Conservation (phyloP, 805 yeast species). For the Candida mattraensis region DNA sequence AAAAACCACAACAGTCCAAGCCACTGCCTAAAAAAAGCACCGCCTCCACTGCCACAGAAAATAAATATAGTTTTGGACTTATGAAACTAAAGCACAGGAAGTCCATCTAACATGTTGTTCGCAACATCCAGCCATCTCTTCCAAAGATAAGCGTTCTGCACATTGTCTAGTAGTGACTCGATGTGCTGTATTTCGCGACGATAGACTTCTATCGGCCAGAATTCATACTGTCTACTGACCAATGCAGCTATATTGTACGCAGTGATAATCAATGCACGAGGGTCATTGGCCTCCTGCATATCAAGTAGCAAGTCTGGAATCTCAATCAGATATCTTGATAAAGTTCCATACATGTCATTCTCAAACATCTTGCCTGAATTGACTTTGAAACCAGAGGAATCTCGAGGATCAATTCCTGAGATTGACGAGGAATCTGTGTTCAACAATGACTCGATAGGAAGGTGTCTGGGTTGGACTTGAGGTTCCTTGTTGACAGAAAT, state of each 20-base stretch:
- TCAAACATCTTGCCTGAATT: no score
- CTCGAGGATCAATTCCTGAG: background rate
- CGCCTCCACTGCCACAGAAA: conserved; percentile 8
- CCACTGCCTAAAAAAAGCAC: background rate
- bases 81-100: no score
- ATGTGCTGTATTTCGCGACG: conserved; percentile 15
- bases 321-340: conserved; percentile 22
- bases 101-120: conserved; percentile 10
- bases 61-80: background rate
- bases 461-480: conserved; percentile 9
- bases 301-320: conserved; percentile 21
- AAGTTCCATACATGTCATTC: conserved; percentile 26
- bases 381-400: no score
- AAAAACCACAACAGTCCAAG: background rate
- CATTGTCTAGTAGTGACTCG: conserved; percentile 9
- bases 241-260: conserved; percentile 22
- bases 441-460: conserved; percentile 19
- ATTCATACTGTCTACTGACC: conserved; percentile 15
- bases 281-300: conserved; percentile 20
- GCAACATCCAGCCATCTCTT: conserved; percentile 24
- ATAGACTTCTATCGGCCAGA: conserved; percentile 22
- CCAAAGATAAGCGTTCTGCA: conserved; percentile 17
- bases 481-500: conserved; percentile 5
- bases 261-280: conserved; percentile 21
- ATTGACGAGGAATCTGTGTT: conserved; percentile 4